Conservation (phyloP, 805 yeast species). For the Torulaspora delbrueckii region DNA sequence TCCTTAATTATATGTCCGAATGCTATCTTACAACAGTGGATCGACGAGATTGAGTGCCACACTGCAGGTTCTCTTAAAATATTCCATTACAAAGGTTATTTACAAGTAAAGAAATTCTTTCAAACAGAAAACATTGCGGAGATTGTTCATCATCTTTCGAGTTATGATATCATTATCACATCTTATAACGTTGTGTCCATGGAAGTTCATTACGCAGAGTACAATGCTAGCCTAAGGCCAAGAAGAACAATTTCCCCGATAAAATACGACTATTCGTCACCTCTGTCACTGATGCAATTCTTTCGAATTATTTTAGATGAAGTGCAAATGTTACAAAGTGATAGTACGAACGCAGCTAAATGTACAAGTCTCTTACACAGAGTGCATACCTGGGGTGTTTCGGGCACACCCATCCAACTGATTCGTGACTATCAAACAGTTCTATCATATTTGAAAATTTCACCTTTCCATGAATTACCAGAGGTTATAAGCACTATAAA, state of each 20-base stretch:
- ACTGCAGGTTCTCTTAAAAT: conserved; percentile 43
- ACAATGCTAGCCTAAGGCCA: conserved; percentile 46
- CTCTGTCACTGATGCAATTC: conserved; percentile 74
- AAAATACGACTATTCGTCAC: conserved; percentile 63
- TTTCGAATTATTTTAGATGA: conserved; percentile 91
- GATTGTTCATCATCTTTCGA: conserved; percentile 50
- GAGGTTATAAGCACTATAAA: conserved; percentile 16
- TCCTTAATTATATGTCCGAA: conserved; percentile 84
- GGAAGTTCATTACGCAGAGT: conserved; percentile 77
- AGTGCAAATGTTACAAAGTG: conserved; percentile 81
- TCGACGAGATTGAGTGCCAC: conserved; percentile 56
- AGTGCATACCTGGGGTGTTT: conserved; percentile 93
- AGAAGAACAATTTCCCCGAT: conserved; percentile 28
- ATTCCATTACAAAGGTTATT: conserved; percentile 58
- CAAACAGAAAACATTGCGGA: conserved; percentile 19
- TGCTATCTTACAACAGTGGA: conserved; percentile 83
- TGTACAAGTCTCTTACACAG: conserved; percentile 78
- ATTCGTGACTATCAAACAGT: conserved; percentile 67
- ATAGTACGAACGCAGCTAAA: conserved; percentile 68
- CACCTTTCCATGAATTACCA: conserved; percentile 52
- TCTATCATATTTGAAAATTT: conserved; percentile 56
- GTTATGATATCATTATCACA: conserved; percentile 73
- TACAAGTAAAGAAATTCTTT: conserved; percentile 32
- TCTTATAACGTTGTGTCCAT: conserved; percentile 66
- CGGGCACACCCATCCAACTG: conserved; percentile 85